phyloP scores from a whole-genome alignment of 2,329 filamentous ascomycete genomes.

The Xylariaceae sp. region DNA sequence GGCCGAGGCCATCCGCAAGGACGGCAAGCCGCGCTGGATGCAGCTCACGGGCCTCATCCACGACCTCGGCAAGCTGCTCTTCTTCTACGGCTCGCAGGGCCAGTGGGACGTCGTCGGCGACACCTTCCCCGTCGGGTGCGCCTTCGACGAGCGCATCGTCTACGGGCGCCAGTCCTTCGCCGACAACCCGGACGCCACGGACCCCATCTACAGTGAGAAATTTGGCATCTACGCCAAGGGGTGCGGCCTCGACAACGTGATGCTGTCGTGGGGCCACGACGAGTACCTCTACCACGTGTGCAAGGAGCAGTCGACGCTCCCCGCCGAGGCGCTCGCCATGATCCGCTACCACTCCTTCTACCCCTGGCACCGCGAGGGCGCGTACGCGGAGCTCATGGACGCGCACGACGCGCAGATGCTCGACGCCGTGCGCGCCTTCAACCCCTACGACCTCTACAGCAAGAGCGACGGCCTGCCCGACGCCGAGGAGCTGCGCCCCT shows the following conservation, averaged over 20 bases:
- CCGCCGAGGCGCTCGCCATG: slow-evolving; percentile 80
- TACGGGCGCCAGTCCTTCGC: slow-evolving; percentile 72
- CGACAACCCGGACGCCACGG: slow-evolving; percentile 64
- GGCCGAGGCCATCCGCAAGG: slow-evolving; percentile 80
- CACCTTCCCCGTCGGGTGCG: slow-evolving; percentile 72
- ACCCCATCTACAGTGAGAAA: slow-evolving; percentile 67
- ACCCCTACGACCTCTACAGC: slow-evolving; percentile 86
- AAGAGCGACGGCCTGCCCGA: slow-evolving; percentile 79
- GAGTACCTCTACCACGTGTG: slow-evolving; percentile 83
- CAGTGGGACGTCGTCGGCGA: slow-evolving; percentile 94
- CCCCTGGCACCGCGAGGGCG: slow-evolving; percentile 78
- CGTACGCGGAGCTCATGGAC: slow-evolving; percentile 77
- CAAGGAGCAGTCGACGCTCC: slow-evolving; percentile 73
- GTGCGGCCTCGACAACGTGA: slow-evolving; percentile 79
- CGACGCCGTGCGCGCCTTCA: slow-evolving; percentile 75
- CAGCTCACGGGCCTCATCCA: slow-evolving; percentile 71
- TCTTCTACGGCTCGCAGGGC: slow-evolving; percentile 73
- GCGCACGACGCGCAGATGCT: slow-evolving; percentile 74
- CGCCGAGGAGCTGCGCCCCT: slow-evolving; percentile 70
- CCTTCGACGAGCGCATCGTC: slow-evolving; percentile 69
- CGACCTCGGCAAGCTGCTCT: slow-evolving; percentile 72
- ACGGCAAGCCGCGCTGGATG: slow-evolving; percentile 79
- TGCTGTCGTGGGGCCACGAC: slow-evolving; percentile 87
- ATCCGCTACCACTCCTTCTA: slow-evolving; percentile 92
- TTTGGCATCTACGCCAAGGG: slow-evolving; percentile 72